A percentile compares a stretch with the other conserved stretches of the same genome.
Evolutionary conservation across 495 filamentous ascomycete genomes (phyloP).

Genomic region (Trichoderma reesei): DNA sequence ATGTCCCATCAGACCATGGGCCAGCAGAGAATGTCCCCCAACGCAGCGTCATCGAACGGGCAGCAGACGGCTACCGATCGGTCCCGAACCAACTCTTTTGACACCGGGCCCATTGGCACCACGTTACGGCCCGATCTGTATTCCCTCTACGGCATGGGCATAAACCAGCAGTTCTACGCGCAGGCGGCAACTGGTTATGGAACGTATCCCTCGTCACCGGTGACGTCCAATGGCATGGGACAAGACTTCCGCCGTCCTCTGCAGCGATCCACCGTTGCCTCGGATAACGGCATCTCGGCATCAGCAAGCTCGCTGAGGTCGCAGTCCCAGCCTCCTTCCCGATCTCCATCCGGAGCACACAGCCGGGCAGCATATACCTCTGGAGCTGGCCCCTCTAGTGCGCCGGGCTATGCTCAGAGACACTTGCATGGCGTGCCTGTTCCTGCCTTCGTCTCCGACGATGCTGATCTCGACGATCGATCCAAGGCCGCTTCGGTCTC

Average conservation of each 20-base stretch:
- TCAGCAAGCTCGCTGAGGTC: constrained; percentile 41
- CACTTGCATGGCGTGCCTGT: constrained; percentile 31
- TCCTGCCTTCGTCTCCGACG: constrained; percentile 39
- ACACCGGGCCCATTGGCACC: constrained; percentile 40
- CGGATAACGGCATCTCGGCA: constrained; percentile 28
- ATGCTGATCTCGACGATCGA: constrained; percentile 27
- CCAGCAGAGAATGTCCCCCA: constrained; percentile 35
- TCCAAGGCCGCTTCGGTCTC: constrained; percentile 23
- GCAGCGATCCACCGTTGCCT: constrained; percentile 33
- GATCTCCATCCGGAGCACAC: constrained; percentile 24
- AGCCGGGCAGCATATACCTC: constrained; percentile 15
- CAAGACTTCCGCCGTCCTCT: constrained; percentile 41
- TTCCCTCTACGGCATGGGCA: constrained; percentile 17
- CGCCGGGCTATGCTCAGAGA: background rate
- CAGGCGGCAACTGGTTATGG: constrained; percentile 25
- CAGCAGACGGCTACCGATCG: constrained; percentile 25
- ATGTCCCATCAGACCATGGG: constrained; percentile 32
- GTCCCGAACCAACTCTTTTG: constrained; percentile 44
- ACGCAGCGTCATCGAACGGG: constrained; percentile 14
- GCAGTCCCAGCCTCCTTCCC: constrained; percentile 47
- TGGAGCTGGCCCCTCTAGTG: background rate
- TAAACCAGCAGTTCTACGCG: constrained; percentile 20
- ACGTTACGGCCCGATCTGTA: constrained; percentile 42
- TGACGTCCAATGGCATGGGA: constrained; percentile 22
- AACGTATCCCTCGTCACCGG: constrained; percentile 40